Evolutionary conservation across 805 yeast genomes (phyloP).

Genomic region (Scheffersomyces lignosus): DNA sequence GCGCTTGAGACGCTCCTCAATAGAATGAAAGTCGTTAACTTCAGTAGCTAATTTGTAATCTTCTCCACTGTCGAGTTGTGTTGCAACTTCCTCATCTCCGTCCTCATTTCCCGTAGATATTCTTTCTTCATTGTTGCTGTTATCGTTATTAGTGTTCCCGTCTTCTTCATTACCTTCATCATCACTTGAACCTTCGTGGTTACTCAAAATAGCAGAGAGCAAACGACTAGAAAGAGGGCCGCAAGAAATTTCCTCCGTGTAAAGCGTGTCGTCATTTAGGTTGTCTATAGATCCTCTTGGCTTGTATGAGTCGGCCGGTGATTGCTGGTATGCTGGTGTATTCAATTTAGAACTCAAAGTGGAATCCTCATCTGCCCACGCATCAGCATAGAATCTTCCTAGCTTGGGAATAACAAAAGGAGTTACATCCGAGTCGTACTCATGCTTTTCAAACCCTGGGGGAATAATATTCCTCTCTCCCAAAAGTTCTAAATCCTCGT

Average conservation of each 20-base stretch:
- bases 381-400: slow-evolving; percentile 78
- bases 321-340: slow-evolving; percentile 47
- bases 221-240: slow-evolving; percentile 90
- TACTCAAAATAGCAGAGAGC: slow-evolving; percentile 72
- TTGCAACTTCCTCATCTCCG: slow-evolving; percentile 34
- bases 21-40: slow-evolving; percentile 67
- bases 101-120: slow-evolving; percentile 11
- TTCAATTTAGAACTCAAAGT: slow-evolving; percentile 43
- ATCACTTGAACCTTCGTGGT: slow-evolving; percentile 21
- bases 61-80: slow-evolving; percentile 32
- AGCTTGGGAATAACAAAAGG: slow-evolving; percentile 84
- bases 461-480: slow-evolving; percentile 62
- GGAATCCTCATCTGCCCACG: slow-evolving; percentile 84
- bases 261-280: slow-evolving; percentile 60
- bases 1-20: slow-evolving; percentile 85
- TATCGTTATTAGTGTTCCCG: slow-evolving; percentile 10
- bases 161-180: slow-evolving; percentile 19
- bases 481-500: slow-evolving; percentile 78
- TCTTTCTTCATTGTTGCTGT: slow-evolving; percentile 12
- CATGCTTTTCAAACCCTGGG: slow-evolving; percentile 40
- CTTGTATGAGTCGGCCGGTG: slow-evolving; percentile 41
- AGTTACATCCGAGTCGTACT: slow-evolving; percentile 62
- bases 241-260: slow-evolving; percentile 74
- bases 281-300: slow-evolving; percentile 64
- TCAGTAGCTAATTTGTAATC: slow-evolving; percentile 43